Conservation (phyloP, 768 basidiomycete species). For the Leucosporidium yakuticum region DNA sequence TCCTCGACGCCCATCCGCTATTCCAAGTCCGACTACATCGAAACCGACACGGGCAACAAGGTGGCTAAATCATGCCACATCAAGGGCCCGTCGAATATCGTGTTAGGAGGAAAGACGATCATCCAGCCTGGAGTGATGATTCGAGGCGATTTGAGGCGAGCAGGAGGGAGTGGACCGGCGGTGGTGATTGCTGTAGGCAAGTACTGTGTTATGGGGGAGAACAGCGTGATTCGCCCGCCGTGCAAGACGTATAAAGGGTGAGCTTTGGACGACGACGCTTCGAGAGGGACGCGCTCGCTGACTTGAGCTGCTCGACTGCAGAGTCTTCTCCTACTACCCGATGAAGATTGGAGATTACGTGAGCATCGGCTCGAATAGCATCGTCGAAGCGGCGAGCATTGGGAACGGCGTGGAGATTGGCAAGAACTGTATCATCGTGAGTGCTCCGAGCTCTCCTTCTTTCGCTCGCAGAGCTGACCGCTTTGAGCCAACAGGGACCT, state of each 20-base stretch:
- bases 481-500: constrained; percentile 61
- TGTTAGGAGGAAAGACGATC: constrained; percentile 93
- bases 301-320: constrained; percentile 3
- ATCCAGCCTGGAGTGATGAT: constrained; percentile 85
- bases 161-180: constrained; percentile 45
- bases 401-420: constrained; percentile 93
- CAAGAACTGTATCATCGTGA: constrained; percentile 86
- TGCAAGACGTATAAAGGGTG: constrained; percentile 49
- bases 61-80: no score
- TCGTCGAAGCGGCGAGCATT: constrained; percentile 91
- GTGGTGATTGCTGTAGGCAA: constrained; percentile 89
- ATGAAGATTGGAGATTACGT: constrained; percentile 96
- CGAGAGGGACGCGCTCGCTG: background rate
- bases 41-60: constrained; percentile 80
- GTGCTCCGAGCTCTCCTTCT: constrained; percentile 39
- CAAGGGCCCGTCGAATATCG: constrained; percentile 90
- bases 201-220: constrained; percentile 86
- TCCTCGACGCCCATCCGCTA: background rate
- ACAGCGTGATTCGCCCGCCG: constrained; percentile 63
- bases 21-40: constrained; percentile 11
- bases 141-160: constrained; percentile 83
- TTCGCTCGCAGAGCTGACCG: background rate
- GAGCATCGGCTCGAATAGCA: constrained; percentile 77
- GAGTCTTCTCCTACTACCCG: constrained; percentile 70
- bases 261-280: constrained; percentile 5